phyloP scores from a whole-genome alignment of 2,329 filamentous ascomycete species.

The Phialophora chinensis region DNA sequence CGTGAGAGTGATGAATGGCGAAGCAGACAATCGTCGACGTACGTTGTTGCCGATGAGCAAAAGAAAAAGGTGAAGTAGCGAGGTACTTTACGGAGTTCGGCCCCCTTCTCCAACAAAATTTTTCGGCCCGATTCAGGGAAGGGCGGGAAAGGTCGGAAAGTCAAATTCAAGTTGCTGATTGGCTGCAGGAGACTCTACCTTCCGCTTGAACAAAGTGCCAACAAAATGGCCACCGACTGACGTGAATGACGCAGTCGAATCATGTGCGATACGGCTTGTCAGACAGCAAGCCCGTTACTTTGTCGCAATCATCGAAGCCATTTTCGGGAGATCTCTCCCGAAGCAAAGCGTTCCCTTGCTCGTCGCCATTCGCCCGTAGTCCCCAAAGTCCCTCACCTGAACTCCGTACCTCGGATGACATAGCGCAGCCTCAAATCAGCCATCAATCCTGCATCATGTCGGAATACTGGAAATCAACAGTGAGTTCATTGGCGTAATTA shows the following conservation, averaged over 20 bases:
- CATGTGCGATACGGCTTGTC: background rate
- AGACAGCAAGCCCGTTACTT: background rate
- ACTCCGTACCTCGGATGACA: slow-evolving; percentile 20
- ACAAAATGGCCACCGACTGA: background rate
- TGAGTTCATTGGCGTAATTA: slow-evolving; percentile 43
- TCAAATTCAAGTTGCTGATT: background rate
- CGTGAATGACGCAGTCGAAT: background rate
- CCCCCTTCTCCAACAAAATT: slow-evolving; percentile 13
- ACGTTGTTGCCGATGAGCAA: slow-evolving; percentile 7
- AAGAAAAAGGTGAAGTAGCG: slow-evolving; percentile 11
- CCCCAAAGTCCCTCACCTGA: slow-evolving; percentile 14
- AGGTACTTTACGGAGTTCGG: slow-evolving; percentile 7
- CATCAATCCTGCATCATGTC: slow-evolving; percentile 66
- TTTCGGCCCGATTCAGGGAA: background rate
- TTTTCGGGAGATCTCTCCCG: slow-evolving; percentile 16
- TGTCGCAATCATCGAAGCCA: slow-evolving; percentile 6
- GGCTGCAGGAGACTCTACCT: background rate
- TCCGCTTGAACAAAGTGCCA: slow-evolving; percentile 1
- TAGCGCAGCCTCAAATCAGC: slow-evolving; percentile 15
- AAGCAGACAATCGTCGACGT: slow-evolving; percentile 9
- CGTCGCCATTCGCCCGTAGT: slow-evolving; percentile 24
- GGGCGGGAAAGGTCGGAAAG: slow-evolving; percentile 12
- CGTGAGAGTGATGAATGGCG: slow-evolving; percentile 7
- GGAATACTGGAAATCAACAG: slow-evolving; percentile 97
- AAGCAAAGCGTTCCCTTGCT: background rate